Evolutionary conservation across 2,329 filamentous ascomycete species (phyloP), one percentile per base, ranked within the genome.

Genomic region (Fusarium sp.): DNA sequence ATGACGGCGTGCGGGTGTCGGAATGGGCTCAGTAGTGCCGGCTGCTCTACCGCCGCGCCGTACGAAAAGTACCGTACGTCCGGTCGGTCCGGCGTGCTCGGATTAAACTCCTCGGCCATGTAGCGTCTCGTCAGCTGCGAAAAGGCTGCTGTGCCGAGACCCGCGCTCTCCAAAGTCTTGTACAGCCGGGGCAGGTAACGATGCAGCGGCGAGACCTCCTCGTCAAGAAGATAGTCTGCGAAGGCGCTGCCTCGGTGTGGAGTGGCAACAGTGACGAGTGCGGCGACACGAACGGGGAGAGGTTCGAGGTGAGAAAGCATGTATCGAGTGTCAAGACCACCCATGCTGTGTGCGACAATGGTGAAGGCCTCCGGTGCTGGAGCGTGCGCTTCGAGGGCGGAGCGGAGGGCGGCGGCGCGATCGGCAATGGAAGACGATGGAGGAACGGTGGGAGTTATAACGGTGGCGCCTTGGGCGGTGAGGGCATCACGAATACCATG

Each of bases 321-420:
- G 76, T 89, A 89, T 45, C 89, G 82, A 11, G 88, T 85, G 75
- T 91, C 89, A 5, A 91, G 81, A 3, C 89, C 88, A 47, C 89
- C 88, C 88, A 90, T 90, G 70, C 84, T 87, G 79, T 94, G 91
- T 40, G 88, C 88, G 20, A 94, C 84, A 62, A 97, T 92, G 75
- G 92, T 93, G 69, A 97, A 92, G 51, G 89, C 67, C 23, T 67
- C 54, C 15, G 61, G 67, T 13, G 51, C 40, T 2, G 84, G 82
- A 11, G 77, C 79, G 34, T 78, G 75, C 23, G 77, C 72, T 47
- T 82, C 82, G 61, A 91, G 89, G 65, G 86, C 83, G 66, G 80
- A 73, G 33, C 83, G 83, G n/a, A 91, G 83, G 70, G 83, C 83
- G 60, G 83, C 82, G 28, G 89, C 88, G 57, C 88, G 85, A 63